Evolutionary conservation across 352 stramenopile genomes (phyloP).

Genomic region (Poterioochromonas sp.): DNA sequence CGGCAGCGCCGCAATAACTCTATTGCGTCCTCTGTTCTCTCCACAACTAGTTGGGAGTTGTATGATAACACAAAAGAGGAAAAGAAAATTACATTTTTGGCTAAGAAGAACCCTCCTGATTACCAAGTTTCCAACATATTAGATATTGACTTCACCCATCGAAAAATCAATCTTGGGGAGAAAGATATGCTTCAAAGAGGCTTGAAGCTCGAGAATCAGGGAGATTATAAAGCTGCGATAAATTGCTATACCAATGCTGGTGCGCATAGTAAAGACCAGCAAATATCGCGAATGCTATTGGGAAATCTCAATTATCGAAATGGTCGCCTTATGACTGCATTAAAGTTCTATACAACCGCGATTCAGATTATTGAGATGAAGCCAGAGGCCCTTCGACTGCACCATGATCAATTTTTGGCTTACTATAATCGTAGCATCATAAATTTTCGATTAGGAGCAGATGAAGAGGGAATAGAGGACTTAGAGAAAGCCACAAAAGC

Average conservation of each 20-base stretch:
- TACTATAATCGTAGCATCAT: conserved; percentile 18
- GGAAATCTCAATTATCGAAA: conserved; percentile 25
- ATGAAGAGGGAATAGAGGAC: conserved; percentile 27
- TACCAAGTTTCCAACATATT: conserved; percentile 22
- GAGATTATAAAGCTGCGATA: conserved; percentile 12
- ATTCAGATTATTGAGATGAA: not conserved
- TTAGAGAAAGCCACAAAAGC: not conserved
- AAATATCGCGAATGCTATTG: conserved; percentile 26
- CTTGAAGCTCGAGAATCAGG: not conserved
- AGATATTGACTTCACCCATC: conserved; percentile 33
- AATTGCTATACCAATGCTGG: conserved; percentile 24
- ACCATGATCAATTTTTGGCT: not conserved
- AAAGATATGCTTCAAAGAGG: conserved; percentile 28
- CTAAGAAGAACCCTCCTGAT: conserved; percentile 29
- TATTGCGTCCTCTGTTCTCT: not conserved
- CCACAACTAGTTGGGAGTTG: not conserved
- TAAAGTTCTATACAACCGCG: conserved; percentile 5
- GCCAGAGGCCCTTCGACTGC: not conserved
- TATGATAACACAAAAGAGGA: not conserved
- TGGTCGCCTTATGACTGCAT: not conserved
- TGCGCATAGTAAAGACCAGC: conserved; percentile 25
- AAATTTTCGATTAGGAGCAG: conserved; percentile 27
- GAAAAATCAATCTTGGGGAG: conserved; percentile 26
- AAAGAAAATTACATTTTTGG: not conserved
- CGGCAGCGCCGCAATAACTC: not conserved